Evolutionary conservation across 2,329 filamentous ascomycete species (phyloP), one percentile per base, ranked within the genome.

Genomic region (Hyphodiscus sp.): DNA sequence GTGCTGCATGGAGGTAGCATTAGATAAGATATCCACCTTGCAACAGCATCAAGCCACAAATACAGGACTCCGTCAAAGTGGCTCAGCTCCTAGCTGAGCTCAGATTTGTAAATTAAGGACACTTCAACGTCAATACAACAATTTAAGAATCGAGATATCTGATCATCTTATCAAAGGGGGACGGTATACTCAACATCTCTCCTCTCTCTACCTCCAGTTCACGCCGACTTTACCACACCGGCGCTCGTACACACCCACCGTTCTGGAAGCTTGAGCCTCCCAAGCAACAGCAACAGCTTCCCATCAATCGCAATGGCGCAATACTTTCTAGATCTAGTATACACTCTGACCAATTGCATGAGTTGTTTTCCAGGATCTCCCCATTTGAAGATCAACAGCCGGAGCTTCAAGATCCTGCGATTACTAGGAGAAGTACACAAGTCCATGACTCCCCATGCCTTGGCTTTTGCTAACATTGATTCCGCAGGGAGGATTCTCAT

Each of bases 341-440:
- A 94, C 71, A 95, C 91, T 56, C 81, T 99, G 58, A 91, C 89
- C 59, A 95, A 91, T 74, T 97, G 92, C 78, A 85, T 97, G 73
- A 92, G 87, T 72, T 99, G 94, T 76, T 97, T 99, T 69, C 92
- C 94, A 15, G 89, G 89, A 63, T 92, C 90, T 60, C 92, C 94
- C 54, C 90, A 92, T 53, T 82, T 99, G 63, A 95, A 94, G 73
- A 94, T 99, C 76, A 97, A 97, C 73, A 87, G 80, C 67, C 85
- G 91, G 58, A 94, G 85, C 73, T 96, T 96, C 79, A 97, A 96
- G 79, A 95, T 99, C 69, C 76, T 95, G 64, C 87, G 94, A 56
- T 78, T 99, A 49, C 80, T 99, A 2, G 94, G 94, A 70, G 94
- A 99, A 80, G 88, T 91, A 75, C 63, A 76, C 52, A 52, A 26